Evolutionary conservation across 805 yeast genomes (phyloP).

Genomic region (Yamadazyma phyllophila): DNA sequence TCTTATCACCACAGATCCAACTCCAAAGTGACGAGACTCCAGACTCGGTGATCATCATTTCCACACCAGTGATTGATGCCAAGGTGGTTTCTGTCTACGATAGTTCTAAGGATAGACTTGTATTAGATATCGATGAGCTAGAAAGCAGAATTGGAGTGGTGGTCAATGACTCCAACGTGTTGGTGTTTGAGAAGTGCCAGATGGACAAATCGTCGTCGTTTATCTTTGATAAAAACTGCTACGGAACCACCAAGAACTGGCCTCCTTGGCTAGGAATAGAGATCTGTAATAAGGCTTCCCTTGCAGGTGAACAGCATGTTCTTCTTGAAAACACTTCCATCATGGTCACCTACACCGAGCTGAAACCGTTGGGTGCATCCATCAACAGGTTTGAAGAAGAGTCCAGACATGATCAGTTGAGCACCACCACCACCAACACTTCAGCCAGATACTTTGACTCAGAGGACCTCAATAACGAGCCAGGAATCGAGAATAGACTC

Average conservation of each 20-base stretch:
- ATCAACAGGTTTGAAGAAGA: slow-evolving; percentile 2
- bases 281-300: slow-evolving; percentile 45
- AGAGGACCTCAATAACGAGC: not conserved
- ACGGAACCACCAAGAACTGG: slow-evolving; percentile 69
- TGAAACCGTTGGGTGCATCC: slow-evolving; percentile 26
- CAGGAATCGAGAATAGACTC: slow-evolving; percentile 34
- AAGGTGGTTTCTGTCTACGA: slow-evolving; percentile 66
- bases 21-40: slow-evolving; percentile 36
- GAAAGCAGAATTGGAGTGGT: slow-evolving; percentile 70
- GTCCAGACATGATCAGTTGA: not conserved
- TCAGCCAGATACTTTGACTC: slow-evolving; percentile 2
- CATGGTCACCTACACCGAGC: slow-evolving; percentile 54
- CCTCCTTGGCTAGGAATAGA: slow-evolving; percentile 89
- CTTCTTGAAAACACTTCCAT: slow-evolving; percentile 65
- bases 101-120: slow-evolving; percentile 29
- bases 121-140: slow-evolving; percentile 33
- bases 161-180: slow-evolving; percentile 69
- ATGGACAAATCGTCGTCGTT: slow-evolving; percentile 12
- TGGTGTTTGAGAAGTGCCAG: slow-evolving; percentile 58
- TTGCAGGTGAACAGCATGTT: slow-evolving; percentile 46
- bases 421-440: not conserved
- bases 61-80: slow-evolving; percentile 69
- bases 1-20: slow-evolving; percentile 45
- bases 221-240: slow-evolving; percentile 40
- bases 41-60: slow-evolving; percentile 63